Conservation (phyloP, 805 yeast species). For the Brettanomyces sp. region DNA sequence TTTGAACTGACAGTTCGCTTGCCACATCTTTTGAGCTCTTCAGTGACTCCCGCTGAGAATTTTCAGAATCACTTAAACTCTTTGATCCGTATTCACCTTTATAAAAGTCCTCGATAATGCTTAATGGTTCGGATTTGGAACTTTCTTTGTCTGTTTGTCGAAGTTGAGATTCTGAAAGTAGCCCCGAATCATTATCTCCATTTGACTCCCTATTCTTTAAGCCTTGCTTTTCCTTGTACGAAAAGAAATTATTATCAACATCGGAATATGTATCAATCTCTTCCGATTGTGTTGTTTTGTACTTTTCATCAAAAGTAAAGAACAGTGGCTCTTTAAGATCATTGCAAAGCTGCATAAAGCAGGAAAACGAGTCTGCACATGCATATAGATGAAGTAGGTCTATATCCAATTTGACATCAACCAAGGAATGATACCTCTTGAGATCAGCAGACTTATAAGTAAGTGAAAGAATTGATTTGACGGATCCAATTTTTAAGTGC, state of each 20-base stretch:
- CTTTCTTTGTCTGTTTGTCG: background rate
- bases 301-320: slow-evolving; percentile 53
- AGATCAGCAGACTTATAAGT: background rate
- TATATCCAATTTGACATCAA: slow-evolving; percentile 38
- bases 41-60: background rate
- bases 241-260: slow-evolving; percentile 28
- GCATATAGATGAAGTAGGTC: slow-evolving; percentile 42
- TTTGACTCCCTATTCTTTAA: no score
- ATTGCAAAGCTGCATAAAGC: slow-evolving; percentile 54
- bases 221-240: background rate
- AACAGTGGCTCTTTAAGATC: slow-evolving; percentile 65
- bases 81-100: slow-evolving; percentile 1
- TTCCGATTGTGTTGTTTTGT: slow-evolving; percentile 27
- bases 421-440: slow-evolving; percentile 1
- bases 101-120: slow-evolving; percentile 22
- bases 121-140: slow-evolving; percentile 4
- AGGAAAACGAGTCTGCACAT: slow-evolving; percentile 81
- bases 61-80: slow-evolving; percentile 16
- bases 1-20: slow-evolving; percentile 10
- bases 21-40: background rate
- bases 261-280: slow-evolving; percentile 33
- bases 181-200: background rate
- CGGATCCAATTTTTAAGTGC: slow-evolving; percentile 16
- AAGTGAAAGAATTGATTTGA: background rate
- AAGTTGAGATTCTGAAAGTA: background rate